phyloP scores from a whole-genome alignment of 1,284 basidiomycete species.

The Farysia itapuensis region DNA sequence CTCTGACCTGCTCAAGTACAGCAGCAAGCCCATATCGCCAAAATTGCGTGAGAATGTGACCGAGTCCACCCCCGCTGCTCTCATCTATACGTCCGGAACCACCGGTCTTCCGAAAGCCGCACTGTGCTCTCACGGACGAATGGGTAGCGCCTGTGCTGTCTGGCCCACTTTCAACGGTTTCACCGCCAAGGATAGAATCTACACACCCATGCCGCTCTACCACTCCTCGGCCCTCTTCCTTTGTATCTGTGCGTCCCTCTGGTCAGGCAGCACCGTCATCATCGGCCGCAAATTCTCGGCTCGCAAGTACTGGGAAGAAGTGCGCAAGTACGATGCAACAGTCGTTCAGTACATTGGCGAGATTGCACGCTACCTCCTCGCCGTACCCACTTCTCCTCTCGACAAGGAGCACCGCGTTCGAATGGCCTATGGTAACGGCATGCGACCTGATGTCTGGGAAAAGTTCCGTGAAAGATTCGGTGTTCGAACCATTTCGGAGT shows the following conservation, averaged over 20 bases:
- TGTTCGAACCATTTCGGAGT: constrained; percentile 55
- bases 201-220: constrained; percentile 60
- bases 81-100: constrained; percentile 54
- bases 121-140: constrained; percentile 57
- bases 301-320: constrained; percentile 57
- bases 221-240: constrained; percentile 56
- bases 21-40: constrained; percentile 29
- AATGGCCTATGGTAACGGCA: constrained; percentile 61
- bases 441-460: constrained; percentile 60
- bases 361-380: constrained; percentile 58
- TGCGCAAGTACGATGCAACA: constrained; percentile 54
- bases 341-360: constrained; percentile 61
- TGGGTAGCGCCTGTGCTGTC: constrained; percentile 44
- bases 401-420: constrained; percentile 60
- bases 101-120: constrained; percentile 60
- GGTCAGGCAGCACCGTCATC: constrained; percentile 54
- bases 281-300: constrained; percentile 61
- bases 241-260: constrained; percentile 52
- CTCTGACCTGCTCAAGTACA: constrained; percentile 29
- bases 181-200: constrained; percentile 50
- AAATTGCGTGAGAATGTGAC: constrained; percentile 34
- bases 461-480: constrained; percentile 59
- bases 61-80: constrained; percentile 31
- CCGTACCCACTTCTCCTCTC: constrained; percentile 49
- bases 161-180: constrained; percentile 48